phyloP scores from a whole-genome alignment of 1,139 yeast species.

The Pichia sp. region DNA sequence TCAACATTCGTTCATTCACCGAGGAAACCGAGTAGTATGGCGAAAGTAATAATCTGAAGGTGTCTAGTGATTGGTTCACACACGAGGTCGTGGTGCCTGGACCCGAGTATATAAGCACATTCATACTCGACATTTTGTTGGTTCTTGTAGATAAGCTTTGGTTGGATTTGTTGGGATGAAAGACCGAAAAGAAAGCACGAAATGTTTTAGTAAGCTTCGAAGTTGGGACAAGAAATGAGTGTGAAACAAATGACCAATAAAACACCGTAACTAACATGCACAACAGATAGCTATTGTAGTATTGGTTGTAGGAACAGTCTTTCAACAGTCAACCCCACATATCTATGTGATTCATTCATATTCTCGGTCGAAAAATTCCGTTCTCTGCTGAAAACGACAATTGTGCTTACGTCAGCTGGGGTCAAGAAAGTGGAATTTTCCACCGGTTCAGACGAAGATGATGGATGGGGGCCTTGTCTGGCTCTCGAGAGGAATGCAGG shows the following conservation, averaged over 20 bases:
- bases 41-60: slow-evolving; percentile 69
- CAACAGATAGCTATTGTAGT: too few relatives aligned
- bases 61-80: slow-evolving; percentile 76
- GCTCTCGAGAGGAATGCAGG: neutral
- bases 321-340: neutral
- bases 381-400: neutral
- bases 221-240: too few relatives aligned
- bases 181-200: neutral
- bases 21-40: slow-evolving; percentile 85
- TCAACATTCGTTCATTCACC: slow-evolving; percentile 57
- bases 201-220: neutral
- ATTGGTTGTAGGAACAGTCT: too few relatives aligned
- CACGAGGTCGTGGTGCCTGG: slow-evolving; percentile 87
- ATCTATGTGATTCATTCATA: neutral
- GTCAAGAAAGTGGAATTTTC: neutral
- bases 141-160: neutral
- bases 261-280: too few relatives aligned
- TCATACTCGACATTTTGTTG: slow-evolving; percentile 43
- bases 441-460: neutral
- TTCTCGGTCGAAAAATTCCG: neutral
- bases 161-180: neutral
- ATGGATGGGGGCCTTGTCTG: neutral
- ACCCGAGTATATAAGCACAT: slow-evolving; percentile 72
- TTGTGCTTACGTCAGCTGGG: neutral
- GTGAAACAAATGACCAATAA: too few relatives aligned